Evolutionary conservation across 352 stramenopile genomes (phyloP).

Genomic region (Phytophthora brassicae): DNA sequence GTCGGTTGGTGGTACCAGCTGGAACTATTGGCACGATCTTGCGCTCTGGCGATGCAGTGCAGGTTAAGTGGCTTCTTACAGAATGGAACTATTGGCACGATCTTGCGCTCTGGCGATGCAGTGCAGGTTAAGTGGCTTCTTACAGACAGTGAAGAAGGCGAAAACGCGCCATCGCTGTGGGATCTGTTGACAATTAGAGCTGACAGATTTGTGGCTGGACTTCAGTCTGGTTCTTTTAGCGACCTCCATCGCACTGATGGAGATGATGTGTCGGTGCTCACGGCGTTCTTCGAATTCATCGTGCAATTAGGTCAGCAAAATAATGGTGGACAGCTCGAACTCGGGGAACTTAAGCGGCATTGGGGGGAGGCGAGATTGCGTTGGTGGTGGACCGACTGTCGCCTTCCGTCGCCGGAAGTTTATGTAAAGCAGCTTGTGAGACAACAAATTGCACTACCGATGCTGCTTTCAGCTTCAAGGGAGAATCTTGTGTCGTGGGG

Average conservation of each 20-base stretch:
- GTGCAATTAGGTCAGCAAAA: constrained; percentile 42
- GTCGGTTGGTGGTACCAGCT: constrained; percentile 39
- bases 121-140: constrained; percentile 52
- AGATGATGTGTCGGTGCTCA: constrained; percentile 50
- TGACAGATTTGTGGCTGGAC: constrained; percentile 43
- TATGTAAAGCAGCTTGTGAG: constrained; percentile 42
- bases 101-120: constrained; percentile 21
- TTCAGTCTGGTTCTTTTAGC: constrained; percentile 37
- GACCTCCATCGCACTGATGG: constrained; percentile 28
- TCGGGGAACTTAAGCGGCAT: constrained; percentile 38
- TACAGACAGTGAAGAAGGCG: not conserved
- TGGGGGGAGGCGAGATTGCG: constrained; percentile 60
- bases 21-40: constrained; percentile 38
- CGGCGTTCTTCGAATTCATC: constrained; percentile 59
- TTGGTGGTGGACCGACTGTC: constrained; percentile 51
- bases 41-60: constrained; percentile 14
- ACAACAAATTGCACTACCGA: constrained; percentile 46
- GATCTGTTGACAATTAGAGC: constrained; percentile 46
- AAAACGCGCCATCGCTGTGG: constrained; percentile 37
- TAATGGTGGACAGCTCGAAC: constrained; percentile 22
- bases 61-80: constrained; percentile 50
- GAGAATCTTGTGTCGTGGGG: constrained; percentile 77
- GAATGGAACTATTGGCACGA: too few species aligned
- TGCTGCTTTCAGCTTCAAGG: constrained; percentile 52
- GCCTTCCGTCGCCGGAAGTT: constrained; percentile 40